phyloP scores from a whole-genome alignment of 202 grass and related monocot genomes.

The Musa balbisiana region DNA sequence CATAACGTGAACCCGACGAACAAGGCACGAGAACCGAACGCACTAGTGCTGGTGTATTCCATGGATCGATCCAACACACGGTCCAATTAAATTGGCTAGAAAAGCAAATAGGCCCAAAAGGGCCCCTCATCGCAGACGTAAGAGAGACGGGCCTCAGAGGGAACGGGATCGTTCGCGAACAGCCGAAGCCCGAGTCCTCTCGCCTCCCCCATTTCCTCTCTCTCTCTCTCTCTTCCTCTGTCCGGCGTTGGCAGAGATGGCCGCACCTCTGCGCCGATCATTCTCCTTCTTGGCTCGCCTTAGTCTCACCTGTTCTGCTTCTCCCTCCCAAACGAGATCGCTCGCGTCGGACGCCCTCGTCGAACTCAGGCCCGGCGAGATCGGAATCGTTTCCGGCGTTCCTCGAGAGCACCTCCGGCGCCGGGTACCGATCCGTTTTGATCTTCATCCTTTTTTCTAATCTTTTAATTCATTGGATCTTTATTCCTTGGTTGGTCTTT shows the following conservation, averaged over 20 bases:
- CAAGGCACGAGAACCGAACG: no score
- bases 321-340: constrained; percentile 30
- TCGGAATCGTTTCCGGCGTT: constrained; percentile 84
- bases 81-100: no score
- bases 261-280: constrained; percentile 51
- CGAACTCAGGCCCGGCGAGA: constrained; percentile 77
- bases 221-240: not conserved
- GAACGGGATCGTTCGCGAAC: not conserved
- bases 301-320: not conserved
- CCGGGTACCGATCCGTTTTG: constrained; percentile 29
- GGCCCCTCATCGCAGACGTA: no score
- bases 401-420: constrained; percentile 78
- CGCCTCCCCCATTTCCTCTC: no score
- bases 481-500: not conserved
- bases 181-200: not conserved
- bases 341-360: constrained; percentile 63
- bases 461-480: not conserved
- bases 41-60: no score
- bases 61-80: no score
- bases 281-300: constrained; percentile 40
- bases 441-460: not conserved
- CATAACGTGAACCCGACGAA: no score
- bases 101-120: no score
- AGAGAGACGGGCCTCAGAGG: not conserved
- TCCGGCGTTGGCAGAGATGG: constrained; percentile 32